phyloP scores from a whole-genome alignment of 768 basidiomycete genomes.

The Pleurotus pulmonarius region DNA sequence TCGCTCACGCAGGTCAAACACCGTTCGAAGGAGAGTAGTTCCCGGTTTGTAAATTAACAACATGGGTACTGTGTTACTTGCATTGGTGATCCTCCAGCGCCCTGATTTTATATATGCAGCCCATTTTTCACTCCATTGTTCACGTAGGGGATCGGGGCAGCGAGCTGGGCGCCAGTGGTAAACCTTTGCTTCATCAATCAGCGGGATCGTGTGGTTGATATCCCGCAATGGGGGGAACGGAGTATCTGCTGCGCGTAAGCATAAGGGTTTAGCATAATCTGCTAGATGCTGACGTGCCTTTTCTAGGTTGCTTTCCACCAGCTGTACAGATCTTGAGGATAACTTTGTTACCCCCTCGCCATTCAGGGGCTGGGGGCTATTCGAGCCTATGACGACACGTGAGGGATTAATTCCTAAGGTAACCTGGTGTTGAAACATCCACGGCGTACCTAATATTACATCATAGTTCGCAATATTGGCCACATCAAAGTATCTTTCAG shows the following conservation, averaged over 20 bases:
- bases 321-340: constrained; percentile 6
- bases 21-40: constrained; percentile 25
- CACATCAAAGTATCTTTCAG: constrained; percentile 28
- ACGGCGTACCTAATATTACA: constrained; percentile 30
- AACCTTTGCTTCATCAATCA: constrained; percentile 19
- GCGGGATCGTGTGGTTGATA: constrained; percentile 22
- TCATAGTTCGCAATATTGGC: constrained; percentile 35
- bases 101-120: constrained; percentile 16
- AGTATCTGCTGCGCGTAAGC: constrained; percentile 16
- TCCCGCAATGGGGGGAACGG: constrained; percentile 19
- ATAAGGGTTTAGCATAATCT: constrained; percentile 15
- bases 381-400: constrained; percentile 12
- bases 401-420: constrained; percentile 23
- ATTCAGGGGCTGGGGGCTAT: constrained; percentile 8
- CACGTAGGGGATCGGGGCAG: constrained; percentile 19
- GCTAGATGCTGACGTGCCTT: constrained; percentile 5
- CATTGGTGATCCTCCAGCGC: constrained; percentile 19
- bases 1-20: constrained; percentile 28
- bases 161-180: constrained; percentile 18
- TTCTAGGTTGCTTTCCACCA: constrained; percentile 7
- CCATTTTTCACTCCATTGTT: constrained; percentile 17
- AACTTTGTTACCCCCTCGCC: constrained; percentile 10
- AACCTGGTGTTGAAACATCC: constrained; percentile 26
- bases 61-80: constrained; percentile 12
- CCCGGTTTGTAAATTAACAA: constrained; percentile 21